Evolutionary conservation across 2,329 filamentous ascomycete genomes (phyloP).

Genomic region (Daldinia sp.): DNA sequence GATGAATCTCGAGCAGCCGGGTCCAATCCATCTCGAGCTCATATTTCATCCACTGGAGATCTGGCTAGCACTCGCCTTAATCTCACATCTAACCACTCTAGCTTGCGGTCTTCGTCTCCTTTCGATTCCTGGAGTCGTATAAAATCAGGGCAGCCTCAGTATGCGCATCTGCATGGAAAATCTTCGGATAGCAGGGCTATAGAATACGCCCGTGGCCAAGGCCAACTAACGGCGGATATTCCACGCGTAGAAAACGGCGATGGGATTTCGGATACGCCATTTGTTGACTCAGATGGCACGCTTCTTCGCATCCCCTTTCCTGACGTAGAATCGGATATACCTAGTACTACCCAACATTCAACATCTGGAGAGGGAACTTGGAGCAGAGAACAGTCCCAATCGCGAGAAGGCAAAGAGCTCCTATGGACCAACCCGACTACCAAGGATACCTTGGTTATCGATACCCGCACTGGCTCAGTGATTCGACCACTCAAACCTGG

Average conservation of each 20-base stretch:
- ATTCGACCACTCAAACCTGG: conserved; percentile 49
- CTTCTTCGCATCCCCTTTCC: conserved; percentile 45
- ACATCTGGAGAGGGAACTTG: background rate
- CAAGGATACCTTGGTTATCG: conserved; percentile 63
- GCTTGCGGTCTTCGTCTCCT: conserved; percentile 47
- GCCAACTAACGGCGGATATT: background rate
- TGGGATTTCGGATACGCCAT: conserved; percentile 23
- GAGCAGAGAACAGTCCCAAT: conserved; percentile 14
- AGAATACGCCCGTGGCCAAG: conserved; percentile 3
- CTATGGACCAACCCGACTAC: conserved; percentile 73
- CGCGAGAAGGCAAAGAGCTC: conserved; percentile 55
- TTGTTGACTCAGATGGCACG: conserved; percentile 45
- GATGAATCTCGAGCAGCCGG: conserved; percentile 8
- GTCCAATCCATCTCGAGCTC: conserved; percentile 9
- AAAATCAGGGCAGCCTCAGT: conserved; percentile 51
- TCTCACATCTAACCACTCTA: conserved; percentile 57
- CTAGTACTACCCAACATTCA: conserved; percentile 14
- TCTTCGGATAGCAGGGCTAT: background rate
- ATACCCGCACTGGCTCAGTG: conserved; percentile 67
- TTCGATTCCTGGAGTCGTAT: conserved; percentile 55
- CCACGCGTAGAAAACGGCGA: background rate
- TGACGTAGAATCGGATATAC: conserved; percentile 28
- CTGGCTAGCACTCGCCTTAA: conserved; percentile 49
- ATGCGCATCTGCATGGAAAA: conserved; percentile 27
- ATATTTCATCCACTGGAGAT: conserved; percentile 41